Conservation (phyloP, 2,329 filamentous ascomycete species). For the Pseudogymnoascus sp. region DNA sequence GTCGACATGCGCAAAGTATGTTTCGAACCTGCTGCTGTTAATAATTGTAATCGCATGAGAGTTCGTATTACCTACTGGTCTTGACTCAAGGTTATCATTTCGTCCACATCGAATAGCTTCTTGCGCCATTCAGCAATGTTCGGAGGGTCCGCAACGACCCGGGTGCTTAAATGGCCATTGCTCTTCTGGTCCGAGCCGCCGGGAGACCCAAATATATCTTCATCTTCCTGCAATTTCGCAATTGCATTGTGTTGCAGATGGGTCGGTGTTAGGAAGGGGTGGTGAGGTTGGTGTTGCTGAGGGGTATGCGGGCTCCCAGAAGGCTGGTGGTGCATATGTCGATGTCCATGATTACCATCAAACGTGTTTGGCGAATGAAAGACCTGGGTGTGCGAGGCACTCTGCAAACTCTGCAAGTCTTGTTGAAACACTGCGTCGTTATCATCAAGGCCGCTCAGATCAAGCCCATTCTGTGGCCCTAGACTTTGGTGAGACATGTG, state of each 20-base stretch:
- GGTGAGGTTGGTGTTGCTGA: constrained; percentile 32
- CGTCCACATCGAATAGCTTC: constrained; percentile 68
- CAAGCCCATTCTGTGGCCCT: constrained; percentile 32
- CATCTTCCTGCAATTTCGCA: constrained; percentile 32
- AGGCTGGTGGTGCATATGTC: constrained; percentile 25
- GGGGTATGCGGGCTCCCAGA: constrained; percentile 30
- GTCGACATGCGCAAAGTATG: constrained; percentile 77
- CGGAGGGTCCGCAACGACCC: constrained; percentile 59
- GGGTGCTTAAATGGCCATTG: constrained; percentile 48
- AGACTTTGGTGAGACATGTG: constrained; percentile 26
- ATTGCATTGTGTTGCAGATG: constrained; percentile 30
- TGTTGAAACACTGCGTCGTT: constrained; percentile 34
- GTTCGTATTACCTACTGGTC: constrained; percentile 53
- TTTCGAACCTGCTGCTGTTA: constrained; percentile 54
- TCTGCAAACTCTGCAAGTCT: constrained; percentile 31
- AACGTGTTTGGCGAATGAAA: constrained; percentile 31
- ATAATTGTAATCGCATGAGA: constrained; percentile 10
- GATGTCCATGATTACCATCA: constrained; percentile 29
- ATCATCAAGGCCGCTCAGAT: constrained; percentile 36
- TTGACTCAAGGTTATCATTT: constrained; percentile 64
- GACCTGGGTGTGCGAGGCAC: constrained; percentile 29
- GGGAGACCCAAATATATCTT: constrained; percentile 31
- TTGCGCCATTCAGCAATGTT: constrained; percentile 63
- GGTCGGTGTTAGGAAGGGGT: constrained; percentile 39
- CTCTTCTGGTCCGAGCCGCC: constrained; percentile 37